Base-by-base conservation (phyloP, 1,284 basidiomycete genomes). In the Thecaphora frezii region DNA sequence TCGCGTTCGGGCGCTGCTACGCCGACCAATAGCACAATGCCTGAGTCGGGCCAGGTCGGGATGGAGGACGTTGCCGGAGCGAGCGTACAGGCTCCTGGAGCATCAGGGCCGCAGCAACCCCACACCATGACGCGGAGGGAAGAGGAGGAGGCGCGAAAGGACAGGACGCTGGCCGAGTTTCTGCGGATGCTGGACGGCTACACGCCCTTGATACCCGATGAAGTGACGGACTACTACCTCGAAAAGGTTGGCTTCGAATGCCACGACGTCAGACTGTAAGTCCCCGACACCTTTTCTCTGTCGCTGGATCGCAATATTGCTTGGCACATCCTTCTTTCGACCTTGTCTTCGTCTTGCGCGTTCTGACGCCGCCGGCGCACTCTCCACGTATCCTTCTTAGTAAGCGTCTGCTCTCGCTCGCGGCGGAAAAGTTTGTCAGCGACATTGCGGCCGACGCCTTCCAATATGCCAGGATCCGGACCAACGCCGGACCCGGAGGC, bases 371-470 rank as follows among this genome's bases (percentile, higher is more conserved):
- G 22, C 48, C 28, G 38, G 19, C 42, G 12, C 22, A 24, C 41
- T 44, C 33, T 38, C 53, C 28, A 13, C 28, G 13, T 13, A 13
- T 13, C 49, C 33, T 53, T 38, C 22, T 46, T 28, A 45, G 50
- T 61, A 97, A 96, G 82, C 88, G 94, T 5, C 85, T 99, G 9
- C 83, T 99, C 23, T 93, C 93, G 0, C 85, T 98, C 26, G 93
- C 96, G 1, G 92, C 94, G 0, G 96, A 99, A 79, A 98, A 98
- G 78, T 98, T 99, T 78, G 88, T 98, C 40, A 90, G 92, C 13
- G 96, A 98, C 79, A 94, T 99, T 62, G 90, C 94, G 2, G 87
- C 90, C 10, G 96, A 99, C 79, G 93, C 96, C 16, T 98, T 92
- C 80, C 93, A 97, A 76, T 96, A 97, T 79, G 94, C 96, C 3